Conservation (phyloP, 1,139 yeast genomes). For the Arxiozyma telluris region DNA sequence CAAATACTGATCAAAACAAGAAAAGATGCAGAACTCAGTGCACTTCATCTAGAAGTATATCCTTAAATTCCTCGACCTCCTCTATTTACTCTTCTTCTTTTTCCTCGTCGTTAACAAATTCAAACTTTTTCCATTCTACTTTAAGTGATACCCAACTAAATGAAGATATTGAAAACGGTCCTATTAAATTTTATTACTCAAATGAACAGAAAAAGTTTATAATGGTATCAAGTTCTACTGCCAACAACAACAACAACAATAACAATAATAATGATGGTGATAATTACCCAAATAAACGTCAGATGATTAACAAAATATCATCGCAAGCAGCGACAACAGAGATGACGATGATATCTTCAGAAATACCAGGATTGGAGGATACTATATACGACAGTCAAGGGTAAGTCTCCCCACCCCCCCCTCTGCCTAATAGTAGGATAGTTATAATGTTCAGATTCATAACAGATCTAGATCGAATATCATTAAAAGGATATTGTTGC, state of each 20-base stretch:
- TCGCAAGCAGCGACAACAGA: neutral
- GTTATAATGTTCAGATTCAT: no score
- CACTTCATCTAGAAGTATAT: neutral
- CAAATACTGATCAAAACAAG: neutral
- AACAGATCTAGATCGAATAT: no score
- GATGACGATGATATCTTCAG: neutral
- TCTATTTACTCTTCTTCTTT: neutral
- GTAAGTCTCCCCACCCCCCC: neutral
- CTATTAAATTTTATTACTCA: neutral
- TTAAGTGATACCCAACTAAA: neutral
- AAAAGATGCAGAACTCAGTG: neutral
- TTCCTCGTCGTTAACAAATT: neutral
- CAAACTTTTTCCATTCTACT: neutral
- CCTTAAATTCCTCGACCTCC: neutral
- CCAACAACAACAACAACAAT: no score
- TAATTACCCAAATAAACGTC: neutral
- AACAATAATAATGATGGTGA: neutral
- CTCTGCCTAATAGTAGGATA: no score
- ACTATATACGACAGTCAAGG: conserved; percentile 3
- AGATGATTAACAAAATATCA: neutral
- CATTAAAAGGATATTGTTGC: no score
- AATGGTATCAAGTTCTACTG: neutral
- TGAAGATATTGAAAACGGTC: neutral
- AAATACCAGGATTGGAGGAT: neutral
- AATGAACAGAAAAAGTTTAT: no score